Conservation (phyloP, 2,329 filamentous ascomycete species). For the Beauveria pseudobassiana region DNA sequence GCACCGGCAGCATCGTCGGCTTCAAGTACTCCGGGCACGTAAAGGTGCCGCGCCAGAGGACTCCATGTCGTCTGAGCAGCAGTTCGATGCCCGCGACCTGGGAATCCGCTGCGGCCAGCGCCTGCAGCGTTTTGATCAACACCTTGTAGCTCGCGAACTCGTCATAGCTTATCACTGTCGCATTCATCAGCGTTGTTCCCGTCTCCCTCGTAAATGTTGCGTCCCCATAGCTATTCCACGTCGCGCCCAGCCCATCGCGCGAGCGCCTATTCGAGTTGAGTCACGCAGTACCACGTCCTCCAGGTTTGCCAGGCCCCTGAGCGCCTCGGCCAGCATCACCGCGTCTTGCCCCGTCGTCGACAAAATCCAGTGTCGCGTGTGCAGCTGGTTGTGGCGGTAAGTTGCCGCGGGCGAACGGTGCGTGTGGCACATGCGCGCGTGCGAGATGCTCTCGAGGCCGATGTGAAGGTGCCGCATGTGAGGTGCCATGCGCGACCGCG, state of each 20-base stretch:
- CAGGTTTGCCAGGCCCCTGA: conserved; percentile 46
- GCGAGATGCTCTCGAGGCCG: conserved; percentile 2
- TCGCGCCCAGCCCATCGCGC: conserved; percentile 35
- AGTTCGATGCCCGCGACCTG: conserved; percentile 39
- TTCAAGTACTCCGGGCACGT: conserved; percentile 33
- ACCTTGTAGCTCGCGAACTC: conserved; percentile 1
- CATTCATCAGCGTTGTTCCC: neutral
- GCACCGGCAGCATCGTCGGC: conserved; percentile 29
- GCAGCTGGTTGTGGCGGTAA: conserved; percentile 1
- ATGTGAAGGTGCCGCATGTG: conserved; percentile 31
- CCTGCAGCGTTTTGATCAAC: conserved; percentile 34
- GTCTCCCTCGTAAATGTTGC: conserved; percentile 20
- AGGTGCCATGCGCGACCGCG: conserved; percentile 34
- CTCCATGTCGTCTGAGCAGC: neutral
- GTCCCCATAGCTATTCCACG: conserved; percentile 51
- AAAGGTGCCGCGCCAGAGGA: conserved; percentile 32
- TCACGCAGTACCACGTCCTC: conserved; percentile 52
- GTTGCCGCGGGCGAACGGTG: neutral
- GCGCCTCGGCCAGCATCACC: conserved; percentile 49
- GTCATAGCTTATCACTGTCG: neutral
- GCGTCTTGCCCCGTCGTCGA: conserved; percentile 38
- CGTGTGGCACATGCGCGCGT: conserved; percentile 3
- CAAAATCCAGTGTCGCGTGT: conserved; percentile 18
- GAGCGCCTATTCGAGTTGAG: conserved; percentile 39
- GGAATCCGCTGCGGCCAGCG: conserved; percentile 32